A percentile compares a stretch with the other conserved stretches of the same genome.
Conservation (phyloP, 495 filamentous ascomycete genomes). For the Aspergillus saccharolyticus region DNA sequence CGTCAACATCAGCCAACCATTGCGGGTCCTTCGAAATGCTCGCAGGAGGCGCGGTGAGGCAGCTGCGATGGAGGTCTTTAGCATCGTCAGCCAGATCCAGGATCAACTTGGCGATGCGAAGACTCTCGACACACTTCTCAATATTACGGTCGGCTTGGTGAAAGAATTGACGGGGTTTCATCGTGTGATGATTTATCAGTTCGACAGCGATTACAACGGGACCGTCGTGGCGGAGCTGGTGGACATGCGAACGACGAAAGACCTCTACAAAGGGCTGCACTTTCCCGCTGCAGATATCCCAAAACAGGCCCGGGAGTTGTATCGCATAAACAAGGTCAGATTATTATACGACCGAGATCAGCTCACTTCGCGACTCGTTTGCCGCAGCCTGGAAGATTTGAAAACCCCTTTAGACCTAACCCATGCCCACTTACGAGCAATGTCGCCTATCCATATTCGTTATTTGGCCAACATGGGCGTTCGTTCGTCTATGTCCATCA, state of each 20-base stretch:
- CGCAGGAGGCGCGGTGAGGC: slow-evolving; percentile 75
- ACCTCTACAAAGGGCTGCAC: slow-evolving; percentile 84
- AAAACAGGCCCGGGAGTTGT: slow-evolving; percentile 72
- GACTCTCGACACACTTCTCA: slow-evolving; percentile 52
- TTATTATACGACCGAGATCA: slow-evolving; percentile 38
- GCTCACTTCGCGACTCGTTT: slow-evolving; percentile 68
- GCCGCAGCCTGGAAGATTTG: slow-evolving; percentile 68
- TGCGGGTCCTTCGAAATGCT: slow-evolving; percentile 74
- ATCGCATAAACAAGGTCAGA: slow-evolving; percentile 55
- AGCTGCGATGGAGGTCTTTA: slow-evolving; percentile 89
- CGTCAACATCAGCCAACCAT: slow-evolving; percentile 64
- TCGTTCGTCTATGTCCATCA: slow-evolving; percentile 90
- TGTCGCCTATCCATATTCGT: slow-evolving; percentile 81
- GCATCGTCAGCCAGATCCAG: slow-evolving; percentile 69
- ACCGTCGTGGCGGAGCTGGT: slow-evolving; percentile 84
- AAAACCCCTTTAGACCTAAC: slow-evolving; percentile 79
- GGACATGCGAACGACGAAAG: slow-evolving; percentile 71
- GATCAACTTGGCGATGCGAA: slow-evolving; percentile 43
- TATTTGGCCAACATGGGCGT: slow-evolving; percentile 90
- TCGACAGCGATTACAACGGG: slow-evolving; percentile 78
- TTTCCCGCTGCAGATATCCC: slow-evolving; percentile 93
- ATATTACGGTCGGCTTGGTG: slow-evolving; percentile 34
- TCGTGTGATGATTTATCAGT: slow-evolving; percentile 91
- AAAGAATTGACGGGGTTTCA: slow-evolving; percentile 90
- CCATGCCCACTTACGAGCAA: slow-evolving; percentile 79